Evolutionary conservation across 441 rosid species (phyloP).

Genomic region (Heliophila coronopifolia): DNA sequence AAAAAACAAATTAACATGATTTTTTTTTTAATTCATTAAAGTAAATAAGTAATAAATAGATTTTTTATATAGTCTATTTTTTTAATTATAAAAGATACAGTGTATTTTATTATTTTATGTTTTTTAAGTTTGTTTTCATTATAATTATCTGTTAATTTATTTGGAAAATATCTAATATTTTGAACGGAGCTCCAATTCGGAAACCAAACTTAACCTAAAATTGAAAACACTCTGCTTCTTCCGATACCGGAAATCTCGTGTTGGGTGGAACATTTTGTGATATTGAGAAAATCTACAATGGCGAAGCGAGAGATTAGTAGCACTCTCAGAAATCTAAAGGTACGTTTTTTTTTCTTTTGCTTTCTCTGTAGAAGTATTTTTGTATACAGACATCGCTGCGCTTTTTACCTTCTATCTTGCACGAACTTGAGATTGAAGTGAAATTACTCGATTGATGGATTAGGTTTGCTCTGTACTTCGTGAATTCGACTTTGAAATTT

Average conservation of each 20-base stretch:
- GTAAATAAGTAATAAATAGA: too few species aligned
- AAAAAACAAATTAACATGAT: too few species aligned
- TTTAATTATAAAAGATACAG: too few species aligned
- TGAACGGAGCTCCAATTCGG: conserved; percentile 17
- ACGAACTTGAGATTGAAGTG: neutral
- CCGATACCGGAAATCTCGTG: conserved; percentile 12
- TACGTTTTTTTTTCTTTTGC: conserved; percentile 20
- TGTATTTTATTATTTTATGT: too few species aligned
- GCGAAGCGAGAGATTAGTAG: conserved; percentile 81
- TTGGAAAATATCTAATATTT: neutral
- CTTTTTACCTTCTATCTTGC: neutral
- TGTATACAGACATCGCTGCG: neutral
- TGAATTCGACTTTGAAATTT: neutral
- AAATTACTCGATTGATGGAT: neutral
- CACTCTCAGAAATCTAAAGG: conserved; percentile 87
- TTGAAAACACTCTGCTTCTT: neutral
- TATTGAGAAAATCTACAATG: conserved; percentile 33
- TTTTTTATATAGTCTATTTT: too few species aligned
- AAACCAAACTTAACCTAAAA: conserved; percentile 4
- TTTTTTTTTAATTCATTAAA: too few species aligned
- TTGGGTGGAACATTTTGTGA: neutral
- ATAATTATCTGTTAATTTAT: too few species aligned
- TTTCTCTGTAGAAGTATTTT: neutral
- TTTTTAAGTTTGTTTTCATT: too few species aligned
- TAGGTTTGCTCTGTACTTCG: neutral